Evolutionary conservation across 257 asterid genomes (phyloP).

Genomic region (Anisodus tanguticus): DNA sequence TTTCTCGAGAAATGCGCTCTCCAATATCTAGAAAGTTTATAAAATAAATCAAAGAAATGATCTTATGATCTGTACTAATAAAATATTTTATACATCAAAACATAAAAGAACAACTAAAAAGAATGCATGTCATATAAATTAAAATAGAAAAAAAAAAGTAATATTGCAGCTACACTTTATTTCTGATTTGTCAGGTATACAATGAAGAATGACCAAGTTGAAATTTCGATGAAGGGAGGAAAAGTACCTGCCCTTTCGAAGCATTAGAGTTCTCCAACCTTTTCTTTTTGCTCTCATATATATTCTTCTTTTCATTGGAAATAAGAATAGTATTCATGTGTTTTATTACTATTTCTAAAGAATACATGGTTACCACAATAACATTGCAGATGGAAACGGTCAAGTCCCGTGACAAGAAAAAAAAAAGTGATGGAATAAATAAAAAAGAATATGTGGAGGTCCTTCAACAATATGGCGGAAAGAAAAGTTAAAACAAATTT

Average conservation of each 20-base stretch:
- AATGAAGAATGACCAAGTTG: background rate
- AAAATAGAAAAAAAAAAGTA: background rate
- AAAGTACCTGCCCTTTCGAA: background rate
- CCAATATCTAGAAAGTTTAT: background rate
- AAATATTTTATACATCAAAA: background rate
- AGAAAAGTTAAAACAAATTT: background rate
- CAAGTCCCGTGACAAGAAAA: background rate
- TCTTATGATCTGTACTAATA: background rate
- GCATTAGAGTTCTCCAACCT: background rate
- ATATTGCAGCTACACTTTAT: background rate
- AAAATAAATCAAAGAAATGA: background rate
- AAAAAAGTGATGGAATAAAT: background rate
- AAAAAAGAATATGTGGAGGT: background rate
- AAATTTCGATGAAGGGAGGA: background rate
- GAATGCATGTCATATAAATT: background rate
- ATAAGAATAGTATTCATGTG: background rate
- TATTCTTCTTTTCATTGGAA: background rate
- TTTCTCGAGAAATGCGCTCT: too few species aligned
- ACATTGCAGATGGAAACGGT: background rate
- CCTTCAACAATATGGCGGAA: background rate
- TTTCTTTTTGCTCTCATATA: background rate
- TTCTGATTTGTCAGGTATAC: background rate
- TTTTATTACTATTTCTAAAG: too few species aligned
- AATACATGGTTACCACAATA: background rate
- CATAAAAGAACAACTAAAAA: background rate